These are phyloP conservation scores for Danielozyma ontarioensis DNA, from an alignment of 805 yeast genomes.

Conservation along the genomic window DNA sequence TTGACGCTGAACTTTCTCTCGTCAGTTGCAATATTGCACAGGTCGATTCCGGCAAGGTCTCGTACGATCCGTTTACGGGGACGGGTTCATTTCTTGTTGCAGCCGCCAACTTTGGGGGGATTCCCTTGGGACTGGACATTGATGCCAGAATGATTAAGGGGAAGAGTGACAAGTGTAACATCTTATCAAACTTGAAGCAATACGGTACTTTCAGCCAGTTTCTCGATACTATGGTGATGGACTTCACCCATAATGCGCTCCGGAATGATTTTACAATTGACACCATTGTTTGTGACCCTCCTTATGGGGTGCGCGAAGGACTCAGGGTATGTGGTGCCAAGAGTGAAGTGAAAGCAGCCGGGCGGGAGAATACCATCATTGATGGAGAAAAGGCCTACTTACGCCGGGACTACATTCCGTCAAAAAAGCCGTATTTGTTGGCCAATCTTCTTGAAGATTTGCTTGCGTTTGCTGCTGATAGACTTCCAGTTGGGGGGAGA, in stretches of 20 bases:
- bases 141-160: constrained; percentile 80
- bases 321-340: constrained; percentile 87
- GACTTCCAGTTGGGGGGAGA: constrained; percentile 72
- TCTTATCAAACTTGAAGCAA: constrained; percentile 66
- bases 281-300: constrained; percentile 91
- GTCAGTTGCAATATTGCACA: constrained; percentile 86
- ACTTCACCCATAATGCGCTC: constrained; percentile 87
- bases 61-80: constrained; percentile 95
- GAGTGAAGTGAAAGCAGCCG: constrained; percentile 59
- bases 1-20: constrained; percentile 88
- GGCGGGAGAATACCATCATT: constrained; percentile 61
- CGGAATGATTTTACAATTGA: constrained; percentile 61
- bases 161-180: constrained; percentile 46
- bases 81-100: constrained; percentile 93
- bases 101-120: constrained; percentile 78
- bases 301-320: constrained; percentile 96
- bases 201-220: constrained; percentile 55
- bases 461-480: constrained; percentile 62
- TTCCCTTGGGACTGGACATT: constrained; percentile 83
- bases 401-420: constrained; percentile 81
- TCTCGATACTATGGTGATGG: constrained; percentile 83
- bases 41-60: constrained; percentile 55
- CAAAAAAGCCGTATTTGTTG: constrained; percentile 85
- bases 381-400: constrained; percentile 76
- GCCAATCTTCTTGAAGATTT: constrained; percentile 75